These are phyloP conservation scores for Coemansia sp. DNA, from an alignment of 192 early-diverging fungal species.

Conservation along the genomic window DNA sequence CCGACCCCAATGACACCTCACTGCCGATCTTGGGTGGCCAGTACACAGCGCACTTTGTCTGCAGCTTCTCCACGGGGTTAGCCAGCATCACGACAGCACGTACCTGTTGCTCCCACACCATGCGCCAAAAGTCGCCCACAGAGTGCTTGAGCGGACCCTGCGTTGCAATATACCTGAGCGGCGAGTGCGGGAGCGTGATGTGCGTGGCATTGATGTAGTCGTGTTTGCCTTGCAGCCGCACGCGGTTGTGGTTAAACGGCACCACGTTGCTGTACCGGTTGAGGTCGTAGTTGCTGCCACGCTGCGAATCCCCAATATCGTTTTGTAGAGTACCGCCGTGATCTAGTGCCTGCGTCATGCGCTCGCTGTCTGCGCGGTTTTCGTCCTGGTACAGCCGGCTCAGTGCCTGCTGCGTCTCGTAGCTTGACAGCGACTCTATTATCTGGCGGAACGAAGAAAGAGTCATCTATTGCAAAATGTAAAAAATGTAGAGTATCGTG, in stretches of 20 bases:
- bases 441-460: conserved; percentile 37
- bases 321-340: background rate
- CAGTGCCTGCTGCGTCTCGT: conserved; percentile 20
- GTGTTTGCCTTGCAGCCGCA: conserved; percentile 50
- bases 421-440: conserved; percentile 24
- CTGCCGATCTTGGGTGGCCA: conserved; percentile 60
- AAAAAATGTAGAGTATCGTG: background rate
- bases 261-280: conserved; percentile 89
- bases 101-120: conserved; percentile 73
- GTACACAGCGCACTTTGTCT: conserved; percentile 75
- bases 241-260: conserved; percentile 72
- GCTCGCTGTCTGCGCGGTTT: conserved; percentile 17
- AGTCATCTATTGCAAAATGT: conserved; percentile 5
- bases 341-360: conserved; percentile 23
- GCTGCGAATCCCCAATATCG: conserved; percentile 26
- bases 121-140: conserved; percentile 81
- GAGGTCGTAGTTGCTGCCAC: conserved; percentile 45
- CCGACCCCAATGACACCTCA: background rate
- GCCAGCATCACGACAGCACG: conserved; percentile 82
- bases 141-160: conserved; percentile 82
- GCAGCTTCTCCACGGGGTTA: conserved; percentile 64
- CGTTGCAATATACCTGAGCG: conserved; percentile 69
- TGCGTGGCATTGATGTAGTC: conserved; percentile 86
- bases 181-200: conserved; percentile 44
- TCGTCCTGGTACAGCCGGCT: conserved; percentile 12